These are phyloP conservation scores for Barnettozyma sucrosica DNA, from an alignment of 805 yeast genomes.

Conservation along the genomic window DNA sequence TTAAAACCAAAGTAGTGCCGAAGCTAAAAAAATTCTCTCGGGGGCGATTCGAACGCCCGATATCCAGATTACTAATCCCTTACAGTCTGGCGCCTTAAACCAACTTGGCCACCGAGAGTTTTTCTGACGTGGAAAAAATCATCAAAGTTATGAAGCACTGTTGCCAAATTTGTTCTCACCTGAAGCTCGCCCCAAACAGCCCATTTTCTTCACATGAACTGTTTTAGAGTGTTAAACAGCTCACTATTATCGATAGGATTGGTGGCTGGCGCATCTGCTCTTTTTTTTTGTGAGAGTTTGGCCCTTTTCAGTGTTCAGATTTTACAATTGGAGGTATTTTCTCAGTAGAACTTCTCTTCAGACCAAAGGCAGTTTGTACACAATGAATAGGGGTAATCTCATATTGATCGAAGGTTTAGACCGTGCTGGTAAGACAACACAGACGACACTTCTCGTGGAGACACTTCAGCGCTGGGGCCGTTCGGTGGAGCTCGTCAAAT, in stretches of 20 bases:
- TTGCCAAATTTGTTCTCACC: too few species aligned
- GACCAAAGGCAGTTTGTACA: background rate
- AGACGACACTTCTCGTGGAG: slow-evolving; percentile 41
- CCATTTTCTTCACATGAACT: too few species aligned
- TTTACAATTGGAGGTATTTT: background rate
- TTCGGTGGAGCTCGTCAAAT: slow-evolving; percentile 52
- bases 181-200: too few species aligned
- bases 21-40: slow-evolving; percentile 16
- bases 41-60: slow-evolving; percentile 23
- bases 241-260: too few species aligned
- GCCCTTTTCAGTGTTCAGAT: too few species aligned
- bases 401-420: slow-evolving; percentile 91
- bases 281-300: too few species aligned
- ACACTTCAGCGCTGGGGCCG: slow-evolving; percentile 27
- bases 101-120: slow-evolving; percentile 22
- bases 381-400: slow-evolving; percentile 54
- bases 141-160: too few species aligned
- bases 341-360: background rate
- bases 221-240: too few species aligned
- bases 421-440: slow-evolving; percentile 92
- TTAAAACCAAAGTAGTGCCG: too few species aligned
- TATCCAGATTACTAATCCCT: slow-evolving; percentile 18
- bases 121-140: background rate
- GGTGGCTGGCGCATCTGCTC: too few species aligned
- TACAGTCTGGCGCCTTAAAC: slow-evolving; percentile 23